Percentiles rank a stretch among this genome's conserved stretches.
phyloP scores from a whole-genome alignment of 495 filamentous ascomycete species.

The Sabuloglossum arenarium region DNA sequence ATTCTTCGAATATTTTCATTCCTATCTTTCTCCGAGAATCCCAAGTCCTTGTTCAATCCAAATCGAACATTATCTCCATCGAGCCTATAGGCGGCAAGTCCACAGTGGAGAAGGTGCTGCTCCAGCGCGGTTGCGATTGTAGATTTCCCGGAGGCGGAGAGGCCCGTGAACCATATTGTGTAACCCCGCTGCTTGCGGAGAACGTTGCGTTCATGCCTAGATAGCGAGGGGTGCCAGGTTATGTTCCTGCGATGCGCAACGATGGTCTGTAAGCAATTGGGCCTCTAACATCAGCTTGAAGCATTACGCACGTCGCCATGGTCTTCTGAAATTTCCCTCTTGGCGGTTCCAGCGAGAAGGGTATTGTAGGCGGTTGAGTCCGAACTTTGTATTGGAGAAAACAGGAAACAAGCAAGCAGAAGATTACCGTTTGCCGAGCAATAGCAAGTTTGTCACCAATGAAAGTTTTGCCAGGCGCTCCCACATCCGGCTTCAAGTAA shows the following conservation, averaged over 20 bases:
- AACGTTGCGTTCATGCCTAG: conserved; percentile 59
- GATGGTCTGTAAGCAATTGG: background rate
- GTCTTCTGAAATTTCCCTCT: too few species aligned
- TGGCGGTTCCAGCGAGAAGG: too few species aligned
- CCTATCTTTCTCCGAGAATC: conserved; percentile 79
- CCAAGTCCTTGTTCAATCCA: conserved; percentile 91
- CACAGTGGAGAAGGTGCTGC: conserved; percentile 75
- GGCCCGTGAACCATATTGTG: conserved; percentile 94
- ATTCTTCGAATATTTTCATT: conserved; percentile 96
- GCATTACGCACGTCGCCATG: background rate
- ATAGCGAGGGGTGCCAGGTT: conserved; percentile 88
- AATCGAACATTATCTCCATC: conserved; percentile 98
- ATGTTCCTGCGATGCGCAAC: conserved; percentile 49
- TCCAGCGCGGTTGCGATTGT: conserved; percentile 91
- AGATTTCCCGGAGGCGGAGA: conserved; percentile 88
- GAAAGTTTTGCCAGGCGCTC: too few species aligned
- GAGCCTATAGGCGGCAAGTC: conserved; percentile 69
- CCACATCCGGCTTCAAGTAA: too few species aligned
- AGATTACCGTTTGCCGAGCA: too few species aligned
- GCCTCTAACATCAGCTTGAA: background rate
- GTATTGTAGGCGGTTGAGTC: too few species aligned
- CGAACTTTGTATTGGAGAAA: too few species aligned
- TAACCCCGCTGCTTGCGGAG: conserved; percentile 71
- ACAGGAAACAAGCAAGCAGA: too few species aligned
- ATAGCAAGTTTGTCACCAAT: too few species aligned